Percentiles rank a stretch among this genome's conserved stretches.
These are phyloP conservation scores for Lagenidium giganteum DNA, from an alignment of 352 stramenopile species.

Conservation along the genomic window DNA sequence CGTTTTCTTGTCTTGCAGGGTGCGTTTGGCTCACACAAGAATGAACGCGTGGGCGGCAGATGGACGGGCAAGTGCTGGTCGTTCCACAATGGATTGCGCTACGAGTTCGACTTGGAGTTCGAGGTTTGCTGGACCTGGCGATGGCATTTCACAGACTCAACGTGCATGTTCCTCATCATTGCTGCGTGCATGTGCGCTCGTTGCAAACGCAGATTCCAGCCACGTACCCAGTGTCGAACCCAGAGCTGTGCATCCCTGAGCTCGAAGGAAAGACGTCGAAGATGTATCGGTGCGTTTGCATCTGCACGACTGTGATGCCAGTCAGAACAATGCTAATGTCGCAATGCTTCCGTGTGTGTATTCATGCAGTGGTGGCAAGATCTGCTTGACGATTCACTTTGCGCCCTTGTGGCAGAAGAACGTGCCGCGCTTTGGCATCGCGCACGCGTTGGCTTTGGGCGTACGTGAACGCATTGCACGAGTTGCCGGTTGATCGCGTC, in stretches of 20 bases:
- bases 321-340: background rate
- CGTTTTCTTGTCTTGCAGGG: background rate
- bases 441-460: slow-evolving; percentile 78
- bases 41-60: too few species aligned
- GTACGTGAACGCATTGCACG: slow-evolving; percentile 38
- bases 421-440: slow-evolving; percentile 80
- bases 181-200: background rate
- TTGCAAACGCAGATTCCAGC: slow-evolving; percentile 47
- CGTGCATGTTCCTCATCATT: too few species aligned
- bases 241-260: slow-evolving; percentile 81
- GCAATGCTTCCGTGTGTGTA: too few species aligned
- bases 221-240: slow-evolving; percentile 79
- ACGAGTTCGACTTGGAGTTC: slow-evolving; percentile 85
- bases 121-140: too few species aligned
- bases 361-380: slow-evolving; percentile 61
- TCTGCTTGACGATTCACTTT: slow-evolving; percentile 88
- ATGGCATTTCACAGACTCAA: too few species aligned
- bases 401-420: slow-evolving; percentile 88
- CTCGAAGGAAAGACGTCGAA: slow-evolving; percentile 89
- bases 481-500: too few species aligned
- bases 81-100: slow-evolving; percentile 81
- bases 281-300: slow-evolving; percentile 75
- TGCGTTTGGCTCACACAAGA: too few species aligned
- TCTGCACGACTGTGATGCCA: background rate
- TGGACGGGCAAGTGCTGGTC: slow-evolving; percentile 89